Evolutionary conservation across 2,329 filamentous ascomycete genomes (phyloP).

Genomic region (Aspergillus japonicus): DNA sequence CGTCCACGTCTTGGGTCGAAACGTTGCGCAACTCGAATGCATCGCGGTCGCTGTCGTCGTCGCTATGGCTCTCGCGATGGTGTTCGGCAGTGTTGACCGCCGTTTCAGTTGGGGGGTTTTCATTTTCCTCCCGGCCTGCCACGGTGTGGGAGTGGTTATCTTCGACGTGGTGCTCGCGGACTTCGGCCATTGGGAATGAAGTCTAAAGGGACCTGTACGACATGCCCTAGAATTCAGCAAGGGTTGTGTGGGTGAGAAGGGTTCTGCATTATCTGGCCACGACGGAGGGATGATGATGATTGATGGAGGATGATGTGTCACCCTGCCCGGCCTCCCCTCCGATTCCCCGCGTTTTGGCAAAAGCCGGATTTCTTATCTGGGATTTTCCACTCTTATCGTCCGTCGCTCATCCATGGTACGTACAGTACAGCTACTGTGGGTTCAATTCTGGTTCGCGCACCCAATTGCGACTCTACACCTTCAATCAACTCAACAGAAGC

Average conservation of each 20-base stretch:
- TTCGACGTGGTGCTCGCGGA: background rate
- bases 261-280: background rate
- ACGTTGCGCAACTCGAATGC: constrained; percentile 32
- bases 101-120: background rate
- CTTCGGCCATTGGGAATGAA: background rate
- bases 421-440: background rate
- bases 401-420: background rate
- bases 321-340: background rate
- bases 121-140: background rate
- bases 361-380: background rate
- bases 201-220: background rate
- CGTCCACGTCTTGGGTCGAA: constrained; percentile 28
- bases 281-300: background rate
- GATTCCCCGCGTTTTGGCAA: background rate
- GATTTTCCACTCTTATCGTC: background rate
- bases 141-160: background rate
- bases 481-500: background rate
- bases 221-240: background rate
- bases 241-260: background rate
- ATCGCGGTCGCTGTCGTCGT: constrained; percentile 15
- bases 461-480: background rate
- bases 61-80: constrained; percentile 1
- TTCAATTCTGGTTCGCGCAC: background rate
- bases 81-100: background rate
- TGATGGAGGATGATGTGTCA: background rate